Evolutionary conservation across 2,329 filamentous ascomycete species (phyloP).

Genomic region (Cytospora leucostoma): DNA sequence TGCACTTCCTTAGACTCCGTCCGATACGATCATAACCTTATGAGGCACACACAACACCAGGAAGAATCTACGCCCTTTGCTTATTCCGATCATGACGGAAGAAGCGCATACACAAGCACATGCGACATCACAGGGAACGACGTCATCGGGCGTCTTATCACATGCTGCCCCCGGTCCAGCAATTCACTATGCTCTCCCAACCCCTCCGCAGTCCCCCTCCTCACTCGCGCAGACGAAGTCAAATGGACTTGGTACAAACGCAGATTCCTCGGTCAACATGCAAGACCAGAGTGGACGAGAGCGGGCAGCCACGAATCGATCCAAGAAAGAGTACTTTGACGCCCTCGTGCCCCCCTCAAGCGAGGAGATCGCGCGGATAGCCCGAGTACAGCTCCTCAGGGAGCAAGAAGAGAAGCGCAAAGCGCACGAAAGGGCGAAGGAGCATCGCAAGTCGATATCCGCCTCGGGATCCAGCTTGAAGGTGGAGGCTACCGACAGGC

Average conservation of each 20-base stretch:
- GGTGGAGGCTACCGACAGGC: constrained; percentile 3
- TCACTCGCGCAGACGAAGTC: neutral
- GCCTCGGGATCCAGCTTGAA: constrained; percentile 12
- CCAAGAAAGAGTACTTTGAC: constrained; percentile 51
- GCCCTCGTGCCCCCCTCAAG: constrained; percentile 50
- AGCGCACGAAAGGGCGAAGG: constrained; percentile 40
- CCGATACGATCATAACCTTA: neutral
- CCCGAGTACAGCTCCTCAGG: constrained; percentile 49
- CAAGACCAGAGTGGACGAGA: constrained; percentile 24
- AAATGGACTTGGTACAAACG: constrained; percentile 3
- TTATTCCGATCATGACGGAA: neutral
- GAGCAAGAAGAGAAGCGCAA: constrained; percentile 48
- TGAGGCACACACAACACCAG: neutral
- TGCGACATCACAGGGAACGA: constrained; percentile 6
- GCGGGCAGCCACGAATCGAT: constrained; percentile 32
- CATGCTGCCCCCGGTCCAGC: neutral
- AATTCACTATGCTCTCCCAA: constrained; percentile 10
- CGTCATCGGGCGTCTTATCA: constrained; percentile 23
- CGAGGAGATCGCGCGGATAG: constrained; percentile 51
- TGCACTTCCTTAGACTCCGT: neutral
- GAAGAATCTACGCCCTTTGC: neutral
- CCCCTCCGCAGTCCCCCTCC: constrained; percentile 20
- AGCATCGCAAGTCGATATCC: constrained; percentile 37
- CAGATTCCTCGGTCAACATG: neutral
- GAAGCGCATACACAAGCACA: constrained; percentile 1